These are phyloP conservation scores for Sarcodon sp. DNA, from an alignment of 768 basidiomycete species.

Conservation along the genomic window DNA sequence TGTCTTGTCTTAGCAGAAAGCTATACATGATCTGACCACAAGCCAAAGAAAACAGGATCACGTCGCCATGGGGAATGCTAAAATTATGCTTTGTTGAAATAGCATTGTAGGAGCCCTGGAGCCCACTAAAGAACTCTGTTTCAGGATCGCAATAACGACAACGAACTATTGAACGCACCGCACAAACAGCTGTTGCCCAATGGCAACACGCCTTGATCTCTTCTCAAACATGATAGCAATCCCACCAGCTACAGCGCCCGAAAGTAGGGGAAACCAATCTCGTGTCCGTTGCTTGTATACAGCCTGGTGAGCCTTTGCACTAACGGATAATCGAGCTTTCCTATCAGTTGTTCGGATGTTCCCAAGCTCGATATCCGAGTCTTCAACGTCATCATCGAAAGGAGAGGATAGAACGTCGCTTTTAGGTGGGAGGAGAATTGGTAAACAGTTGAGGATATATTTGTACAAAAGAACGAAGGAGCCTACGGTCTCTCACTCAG, in stretches of 20 bases:
- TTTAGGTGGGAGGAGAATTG: slow-evolving; percentile 36
- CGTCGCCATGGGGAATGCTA: slow-evolving; percentile 69
- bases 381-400: slow-evolving; percentile 8
- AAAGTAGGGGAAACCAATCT: slow-evolving; percentile 70
- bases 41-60: slow-evolving; percentile 70
- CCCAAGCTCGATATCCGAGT: slow-evolving; percentile 10
- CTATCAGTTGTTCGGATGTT: slow-evolving; percentile 3
- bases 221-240: slow-evolving; percentile 72
- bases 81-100: slow-evolving; percentile 57
- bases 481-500: slow-evolving; percentile 24
- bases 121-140: slow-evolving; percentile 35
- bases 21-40: slow-evolving; percentile 83
- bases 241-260: slow-evolving; percentile 65
- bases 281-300: slow-evolving; percentile 56
- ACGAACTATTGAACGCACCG: slow-evolving; percentile 32
- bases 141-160: neutral
- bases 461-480: slow-evolving; percentile 74
- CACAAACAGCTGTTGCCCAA: slow-evolving; percentile 85
- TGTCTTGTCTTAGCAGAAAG: slow-evolving; percentile 69
- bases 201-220: slow-evolving; percentile 42
- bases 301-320: slow-evolving; percentile 47
- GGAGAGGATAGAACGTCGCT: slow-evolving; percentile 2
- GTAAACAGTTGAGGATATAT: slow-evolving; percentile 64
- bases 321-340: slow-evolving; percentile 43
- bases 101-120: slow-evolving; percentile 83